Percentiles rank a stretch among this genome's conserved stretches.
Conservation (phyloP, 352 stramenopile species). For the Globisporangium irregulare region DNA sequence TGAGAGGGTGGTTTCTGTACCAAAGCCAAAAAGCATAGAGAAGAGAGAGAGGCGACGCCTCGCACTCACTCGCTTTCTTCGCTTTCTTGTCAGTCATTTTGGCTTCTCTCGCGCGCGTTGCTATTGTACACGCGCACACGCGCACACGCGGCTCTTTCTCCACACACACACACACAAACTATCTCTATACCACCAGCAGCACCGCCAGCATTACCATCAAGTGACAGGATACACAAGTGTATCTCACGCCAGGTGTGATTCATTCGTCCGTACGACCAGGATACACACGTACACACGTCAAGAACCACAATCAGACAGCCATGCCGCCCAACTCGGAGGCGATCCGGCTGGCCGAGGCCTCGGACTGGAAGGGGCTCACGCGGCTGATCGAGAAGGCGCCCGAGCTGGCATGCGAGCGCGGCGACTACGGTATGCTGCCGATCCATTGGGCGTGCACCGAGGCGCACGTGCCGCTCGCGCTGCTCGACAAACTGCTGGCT, state of each 20-base stretch:
- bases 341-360: slow-evolving; percentile 72
- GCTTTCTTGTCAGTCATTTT: neutral
- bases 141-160: neutral
- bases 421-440: slow-evolving; percentile 83
- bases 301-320: neutral
- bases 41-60: neutral
- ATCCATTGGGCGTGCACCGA: slow-evolving; percentile 83
- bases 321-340: slow-evolving; percentile 50
- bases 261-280: neutral
- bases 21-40: neutral
- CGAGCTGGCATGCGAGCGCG: slow-evolving; percentile 38
- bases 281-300: neutral
- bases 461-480: slow-evolving; percentile 47
- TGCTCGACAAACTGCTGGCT: slow-evolving; percentile 57
- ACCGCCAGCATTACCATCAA: neutral
- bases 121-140: neutral
- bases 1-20: neutral
- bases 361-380: slow-evolving; percentile 71
- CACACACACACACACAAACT: neutral
- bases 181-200: neutral
- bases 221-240: neutral
- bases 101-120: slow-evolving; percentile 5
- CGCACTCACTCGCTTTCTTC: neutral
- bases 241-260: neutral
- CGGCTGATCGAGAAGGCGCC: slow-evolving; percentile 56